Evolutionary conservation across 2,329 filamentous ascomycete genomes (phyloP), one percentile per base, ranked within the genome.

Genomic region (Akanthomyces lecanii): DNA sequence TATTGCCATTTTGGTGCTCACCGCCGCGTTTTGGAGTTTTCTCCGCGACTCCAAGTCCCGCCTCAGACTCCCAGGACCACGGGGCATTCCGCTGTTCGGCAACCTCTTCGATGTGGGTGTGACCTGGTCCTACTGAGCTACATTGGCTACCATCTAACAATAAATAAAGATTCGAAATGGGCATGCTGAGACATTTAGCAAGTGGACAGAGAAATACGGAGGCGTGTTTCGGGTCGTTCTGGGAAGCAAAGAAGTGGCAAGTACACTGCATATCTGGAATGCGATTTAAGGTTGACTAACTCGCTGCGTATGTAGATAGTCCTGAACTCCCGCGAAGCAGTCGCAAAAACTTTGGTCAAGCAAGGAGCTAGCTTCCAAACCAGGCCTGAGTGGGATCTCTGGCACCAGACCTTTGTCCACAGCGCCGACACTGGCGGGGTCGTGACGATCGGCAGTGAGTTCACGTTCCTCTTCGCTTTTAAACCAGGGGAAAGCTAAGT

Each of bases 371-470:
- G 25, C 30, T 40, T 23, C 5, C 33, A 55, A 14, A 23, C 36
- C 23, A 36, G 52, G 14, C 52, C 52, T 18, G 52, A 55, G 16
- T 44, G n/a, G 36, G 38, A 28, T 14, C 52, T 55, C 25, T 42
- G n/a, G 36, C 33, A 55, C n/a, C 21, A 28, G 8, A 25, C 38
- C 6, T 25, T n/a, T 16, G 38, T 44, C 16, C 52, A 38, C 23
- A 23, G 21, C 14, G 38, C 36, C 7, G 52, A 12, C 36, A 55
- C 33, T 55, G 21, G 11, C 11, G 52, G 52, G 2, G 52, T 44
- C 18, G 33, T 36, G 18, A 55, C 52, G 30, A 55, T 55, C 28
- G 52, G 52, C 36, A 55, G 52, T 55, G 52, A 55, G 52, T 42
- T 40, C 5, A 25, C 4, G 6, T 12, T 16, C 14, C 4, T 10